These are phyloP conservation scores for Leishmania major DNA, from an alignment of 208 protist species.

Conservation along the genomic window DNA sequence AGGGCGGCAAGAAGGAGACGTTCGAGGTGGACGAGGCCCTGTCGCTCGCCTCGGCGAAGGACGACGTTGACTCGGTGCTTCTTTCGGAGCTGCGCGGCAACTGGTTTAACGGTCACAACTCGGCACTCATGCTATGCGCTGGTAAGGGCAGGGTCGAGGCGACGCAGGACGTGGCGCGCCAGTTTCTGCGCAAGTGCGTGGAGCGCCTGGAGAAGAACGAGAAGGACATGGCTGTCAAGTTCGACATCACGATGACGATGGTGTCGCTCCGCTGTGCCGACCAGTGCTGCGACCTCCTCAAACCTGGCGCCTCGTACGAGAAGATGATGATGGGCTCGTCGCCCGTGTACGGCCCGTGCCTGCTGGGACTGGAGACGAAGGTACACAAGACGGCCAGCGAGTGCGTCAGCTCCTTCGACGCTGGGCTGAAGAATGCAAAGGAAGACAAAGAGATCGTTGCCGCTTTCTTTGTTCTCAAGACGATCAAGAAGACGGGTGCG, in stretches of 20 bases:
- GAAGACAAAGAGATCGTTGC: conserved; percentile 58
- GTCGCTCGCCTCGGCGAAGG: conserved; percentile 28
- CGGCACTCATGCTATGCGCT: conserved; percentile 54
- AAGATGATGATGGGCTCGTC: conserved; percentile 62
- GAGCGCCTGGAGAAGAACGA: conserved; percentile 59
- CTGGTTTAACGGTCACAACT: conserved; percentile 81
- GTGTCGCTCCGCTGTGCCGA: conserved; percentile 52
- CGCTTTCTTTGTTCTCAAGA: conserved; percentile 77
- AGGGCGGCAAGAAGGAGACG: conserved; percentile 69
- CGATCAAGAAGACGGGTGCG: conserved; percentile 52
- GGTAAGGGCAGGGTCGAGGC: conserved; percentile 47
- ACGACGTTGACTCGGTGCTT: conserved; percentile 68
- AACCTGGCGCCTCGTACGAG: conserved; percentile 37
- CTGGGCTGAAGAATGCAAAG: conserved; percentile 46
- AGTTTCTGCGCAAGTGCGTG: conserved; percentile 51
- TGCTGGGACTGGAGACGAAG: conserved; percentile 58
- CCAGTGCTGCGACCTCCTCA: conserved; percentile 64
- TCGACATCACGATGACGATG: conserved; percentile 74
- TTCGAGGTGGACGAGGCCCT: conserved; percentile 79
- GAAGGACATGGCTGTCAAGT: conserved; percentile 49
- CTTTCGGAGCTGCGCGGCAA: conserved; percentile 67
- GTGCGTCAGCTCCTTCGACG: conserved; percentile 48
- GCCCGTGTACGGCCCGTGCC: conserved; percentile 77
- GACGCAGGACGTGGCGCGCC: conserved; percentile 36
- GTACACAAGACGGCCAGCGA: conserved; percentile 38